phyloP scores from a whole-genome alignment of 306 rosid genomes.

The Canavalia gladiata region DNA sequence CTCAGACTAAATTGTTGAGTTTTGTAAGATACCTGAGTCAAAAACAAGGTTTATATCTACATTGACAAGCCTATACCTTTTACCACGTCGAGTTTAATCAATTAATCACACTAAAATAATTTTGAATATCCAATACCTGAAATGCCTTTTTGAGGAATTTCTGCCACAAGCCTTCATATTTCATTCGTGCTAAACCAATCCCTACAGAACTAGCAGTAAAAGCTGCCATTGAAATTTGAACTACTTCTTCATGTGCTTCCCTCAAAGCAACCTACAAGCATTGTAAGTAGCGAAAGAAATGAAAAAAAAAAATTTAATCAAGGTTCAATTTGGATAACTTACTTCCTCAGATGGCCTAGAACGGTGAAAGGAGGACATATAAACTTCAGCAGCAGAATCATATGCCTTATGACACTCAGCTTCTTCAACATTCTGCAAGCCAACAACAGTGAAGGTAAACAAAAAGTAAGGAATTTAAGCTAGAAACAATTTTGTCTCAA shows the following conservation, averaged over 20 bases:
- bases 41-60: background rate
- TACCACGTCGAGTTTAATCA: background rate
- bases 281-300: constrained; percentile 28
- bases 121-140: constrained; percentile 63
- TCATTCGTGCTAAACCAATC: constrained; percentile 71
- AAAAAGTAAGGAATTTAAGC: constrained; percentile 3
- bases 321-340: constrained; percentile 43
- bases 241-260: constrained; percentile 85
- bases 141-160: constrained; percentile 69
- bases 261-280: constrained; percentile 68
- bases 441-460: background rate
- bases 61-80: background rate
- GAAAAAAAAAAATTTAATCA: constrained; percentile 11
- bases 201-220: constrained; percentile 81
- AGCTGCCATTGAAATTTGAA: constrained; percentile 64
- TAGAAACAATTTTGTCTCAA: background rate
- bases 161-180: constrained; percentile 70
- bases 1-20: background rate
- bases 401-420: constrained; percentile 74
- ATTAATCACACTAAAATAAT: background rate
- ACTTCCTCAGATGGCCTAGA: constrained; percentile 82
- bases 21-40: background rate
- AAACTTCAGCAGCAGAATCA: constrained; percentile 69
- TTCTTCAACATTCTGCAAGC: constrained; percentile 82
- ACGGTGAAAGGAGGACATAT: constrained; percentile 72